Conservation (phyloP, 768 basidiomycete species). For the Sutorius australiensis region DNA sequence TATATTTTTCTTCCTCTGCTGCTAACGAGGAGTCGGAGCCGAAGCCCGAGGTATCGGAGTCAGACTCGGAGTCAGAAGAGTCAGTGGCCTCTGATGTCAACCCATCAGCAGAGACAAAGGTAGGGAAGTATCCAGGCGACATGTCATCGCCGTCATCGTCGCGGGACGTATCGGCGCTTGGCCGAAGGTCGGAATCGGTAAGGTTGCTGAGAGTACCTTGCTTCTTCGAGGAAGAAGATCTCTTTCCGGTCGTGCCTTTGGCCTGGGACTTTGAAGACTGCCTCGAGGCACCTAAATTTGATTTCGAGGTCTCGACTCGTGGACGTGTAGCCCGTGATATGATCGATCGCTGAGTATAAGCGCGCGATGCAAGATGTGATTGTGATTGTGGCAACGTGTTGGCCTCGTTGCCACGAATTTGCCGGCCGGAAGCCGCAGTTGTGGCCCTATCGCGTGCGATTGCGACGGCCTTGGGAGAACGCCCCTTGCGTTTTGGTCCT, state of each 20-base stretch:
- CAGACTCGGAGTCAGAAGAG: constrained; percentile 41
- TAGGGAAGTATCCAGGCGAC: constrained; percentile 50
- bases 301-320: constrained; percentile 22
- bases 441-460: constrained; percentile 30
- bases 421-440: constrained; percentile 18
- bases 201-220: constrained; percentile 13
- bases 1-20: constrained; percentile 60
- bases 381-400: constrained; percentile 35
- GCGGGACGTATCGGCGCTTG: constrained; percentile 34
- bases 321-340: constrained; percentile 25
- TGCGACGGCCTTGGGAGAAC: constrained; percentile 49
- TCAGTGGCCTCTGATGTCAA: constrained; percentile 48
- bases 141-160: constrained; percentile 30
- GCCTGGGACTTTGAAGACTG: constrained; percentile 36
- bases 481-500: constrained; percentile 48
- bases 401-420: constrained; percentile 31
- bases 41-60: constrained; percentile 34
- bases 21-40: constrained; percentile 56
- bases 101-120: constrained; percentile 64
- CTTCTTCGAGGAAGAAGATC: constrained; percentile 18
- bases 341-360: constrained; percentile 18
- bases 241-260: constrained; percentile 35
- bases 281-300: constrained; percentile 34
- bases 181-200: constrained; percentile 28
- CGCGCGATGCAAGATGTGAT: constrained; percentile 32